phyloP scores from a whole-genome alignment of 257 asterid genomes.

The Solanum sitiens region DNA sequence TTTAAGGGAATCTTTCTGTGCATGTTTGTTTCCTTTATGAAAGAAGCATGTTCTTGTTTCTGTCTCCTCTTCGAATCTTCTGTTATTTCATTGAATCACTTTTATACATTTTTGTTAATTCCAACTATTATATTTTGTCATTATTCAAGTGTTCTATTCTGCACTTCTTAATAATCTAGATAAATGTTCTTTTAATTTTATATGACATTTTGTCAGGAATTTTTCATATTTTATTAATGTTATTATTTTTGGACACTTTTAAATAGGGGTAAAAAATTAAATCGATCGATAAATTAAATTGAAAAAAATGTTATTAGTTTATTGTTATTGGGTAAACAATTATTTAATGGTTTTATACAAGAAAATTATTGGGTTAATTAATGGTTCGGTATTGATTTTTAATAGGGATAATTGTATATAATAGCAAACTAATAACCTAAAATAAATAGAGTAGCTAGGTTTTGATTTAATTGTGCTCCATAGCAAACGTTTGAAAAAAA shows the following conservation, averaged over 20 bases:
- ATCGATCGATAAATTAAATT: accelerated
- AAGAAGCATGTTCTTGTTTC: neutral
- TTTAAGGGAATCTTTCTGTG: neutral
- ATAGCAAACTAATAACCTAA: too few relatives aligned
- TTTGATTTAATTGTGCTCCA: too few relatives aligned
- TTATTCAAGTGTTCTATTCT: neutral
- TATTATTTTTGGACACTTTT: neutral
- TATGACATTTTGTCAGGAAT: neutral
- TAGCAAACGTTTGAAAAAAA: too few relatives aligned
- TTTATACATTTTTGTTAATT: neutral
- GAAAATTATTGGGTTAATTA: too few relatives aligned
- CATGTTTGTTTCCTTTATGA: neutral
- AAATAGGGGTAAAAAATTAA: accelerated
- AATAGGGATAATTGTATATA: too few relatives aligned
- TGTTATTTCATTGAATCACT: neutral
- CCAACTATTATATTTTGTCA: neutral
- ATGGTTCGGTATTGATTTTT: too few relatives aligned
- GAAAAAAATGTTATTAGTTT: too few relatives aligned
- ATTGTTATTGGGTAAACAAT: too few relatives aligned
- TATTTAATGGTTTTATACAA: too few relatives aligned
- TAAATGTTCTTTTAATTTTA: neutral
- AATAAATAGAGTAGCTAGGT: too few relatives aligned
- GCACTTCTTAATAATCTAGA: neutral
- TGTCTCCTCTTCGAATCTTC: neutral
- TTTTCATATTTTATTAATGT: neutral